These are phyloP conservation scores for Lecanicillium sp. DNA, from an alignment of 2,329 filamentous ascomycete genomes.

Conservation along the genomic window DNA sequence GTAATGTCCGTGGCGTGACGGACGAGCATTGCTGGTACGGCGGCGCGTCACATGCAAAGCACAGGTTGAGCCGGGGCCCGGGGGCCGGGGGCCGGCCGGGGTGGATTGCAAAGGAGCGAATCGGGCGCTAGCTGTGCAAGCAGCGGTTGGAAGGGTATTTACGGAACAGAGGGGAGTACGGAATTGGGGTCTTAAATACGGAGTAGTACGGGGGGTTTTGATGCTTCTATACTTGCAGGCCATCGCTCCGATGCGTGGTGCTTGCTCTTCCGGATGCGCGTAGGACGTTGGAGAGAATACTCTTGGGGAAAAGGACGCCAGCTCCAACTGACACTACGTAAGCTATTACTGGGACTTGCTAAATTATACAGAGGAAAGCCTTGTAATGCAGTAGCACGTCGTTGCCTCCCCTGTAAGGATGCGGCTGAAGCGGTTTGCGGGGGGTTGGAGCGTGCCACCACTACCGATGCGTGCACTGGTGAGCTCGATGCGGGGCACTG, in stretches of 20 bases:
- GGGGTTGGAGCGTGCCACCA: neutral
- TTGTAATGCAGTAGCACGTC: too few relatives aligned
- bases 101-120: conserved; percentile 9
- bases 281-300: neutral
- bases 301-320: neutral
- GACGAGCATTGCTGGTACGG: conserved; percentile 1
- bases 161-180: conserved; percentile 2
- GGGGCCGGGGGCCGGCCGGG: too few relatives aligned
- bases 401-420: conserved; percentile 9
- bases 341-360: too few relatives aligned
- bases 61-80: conserved; percentile 4
- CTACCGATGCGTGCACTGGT: conserved; percentile 1
- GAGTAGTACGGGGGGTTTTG: neutral
- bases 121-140: conserved; percentile 7
- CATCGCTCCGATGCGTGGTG: too few relatives aligned
- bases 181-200: neutral
- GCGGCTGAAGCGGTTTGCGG: conserved; percentile 7
- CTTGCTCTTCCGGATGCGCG: too few relatives aligned
- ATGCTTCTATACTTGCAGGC: too few relatives aligned
- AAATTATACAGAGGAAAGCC: too few relatives aligned
- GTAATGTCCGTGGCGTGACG: neutral
- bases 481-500: too few relatives aligned
- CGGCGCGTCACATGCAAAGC: conserved; percentile 11
- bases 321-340: too few relatives aligned
- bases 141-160: conserved; percentile 1